phyloP scores from a whole-genome alignment of 116 monocot genomes.

The Thalassia testudinum region DNA sequence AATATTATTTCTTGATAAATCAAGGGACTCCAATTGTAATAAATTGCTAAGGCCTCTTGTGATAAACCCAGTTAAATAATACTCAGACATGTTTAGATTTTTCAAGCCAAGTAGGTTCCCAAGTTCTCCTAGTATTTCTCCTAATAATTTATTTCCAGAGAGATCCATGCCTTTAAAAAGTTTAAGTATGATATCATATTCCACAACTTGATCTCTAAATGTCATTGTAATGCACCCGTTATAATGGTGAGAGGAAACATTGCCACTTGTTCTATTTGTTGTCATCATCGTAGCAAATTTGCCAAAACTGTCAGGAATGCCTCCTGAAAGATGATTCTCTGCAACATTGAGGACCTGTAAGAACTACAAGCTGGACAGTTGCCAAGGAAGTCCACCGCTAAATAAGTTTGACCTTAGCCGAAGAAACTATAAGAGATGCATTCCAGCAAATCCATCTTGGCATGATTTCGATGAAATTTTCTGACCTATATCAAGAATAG shows the following conservation, averaged over 20 bases:
- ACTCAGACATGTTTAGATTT: conserved; percentile 21
- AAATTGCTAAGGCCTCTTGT: not conserved
- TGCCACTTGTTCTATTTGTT: no score
- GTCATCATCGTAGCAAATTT: no score
- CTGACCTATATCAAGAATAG: no score
- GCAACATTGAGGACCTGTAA: not conserved
- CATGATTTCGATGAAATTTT: no score
- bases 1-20: conserved; percentile 1
- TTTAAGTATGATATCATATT: conserved; percentile 3
- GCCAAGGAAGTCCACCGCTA: not conserved
- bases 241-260: not conserved
- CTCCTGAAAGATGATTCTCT: not conserved
- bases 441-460: not conserved
- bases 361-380: no score
- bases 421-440: not conserved
- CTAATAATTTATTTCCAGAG: conserved; percentile 24
- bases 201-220: conserved; percentile 5
- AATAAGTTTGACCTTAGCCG: not conserved
- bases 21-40: not conserved
- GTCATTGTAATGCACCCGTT: conserved; percentile 7
- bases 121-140: conserved; percentile 20
- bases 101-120: conserved; percentile 7
- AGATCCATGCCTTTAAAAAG: conserved; percentile 30
- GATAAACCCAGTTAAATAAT: conserved; percentile 10
- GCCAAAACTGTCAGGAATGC: no score